Conservation (phyloP, 1,284 basidiomycete species). For the Wallemia mellicola region DNA sequence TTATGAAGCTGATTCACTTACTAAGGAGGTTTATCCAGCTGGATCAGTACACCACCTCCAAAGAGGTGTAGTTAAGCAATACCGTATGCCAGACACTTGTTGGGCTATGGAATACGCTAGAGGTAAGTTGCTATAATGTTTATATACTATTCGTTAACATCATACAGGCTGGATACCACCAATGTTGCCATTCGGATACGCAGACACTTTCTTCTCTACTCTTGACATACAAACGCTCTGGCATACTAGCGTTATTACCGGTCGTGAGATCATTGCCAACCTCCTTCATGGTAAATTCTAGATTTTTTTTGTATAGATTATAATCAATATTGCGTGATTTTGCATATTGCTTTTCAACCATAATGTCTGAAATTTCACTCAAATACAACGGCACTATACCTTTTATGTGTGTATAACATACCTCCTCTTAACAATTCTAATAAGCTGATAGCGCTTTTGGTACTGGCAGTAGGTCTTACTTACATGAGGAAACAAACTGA, state of each 20-base stretch:
- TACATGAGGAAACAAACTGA: too few relatives aligned
- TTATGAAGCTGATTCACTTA: conserved; percentile 44
- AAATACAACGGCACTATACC: background rate
- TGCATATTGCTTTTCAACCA: background rate
- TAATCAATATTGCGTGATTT: background rate
- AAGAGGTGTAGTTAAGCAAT: conserved; percentile 69
- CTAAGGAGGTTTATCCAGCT: conserved; percentile 50
- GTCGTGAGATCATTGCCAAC: conserved; percentile 48
- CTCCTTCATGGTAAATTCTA: conserved; percentile 63
- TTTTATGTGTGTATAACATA: background rate
- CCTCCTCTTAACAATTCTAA: background rate
- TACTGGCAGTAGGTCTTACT: background rate
- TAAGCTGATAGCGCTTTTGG: background rate
- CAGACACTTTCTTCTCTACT: conserved; percentile 60
- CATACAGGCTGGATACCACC: conserved; percentile 21
- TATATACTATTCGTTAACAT: too few relatives aligned
- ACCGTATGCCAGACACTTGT: conserved; percentile 83
- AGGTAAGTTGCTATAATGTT: too few relatives aligned
- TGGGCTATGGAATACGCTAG: conserved; percentile 84
- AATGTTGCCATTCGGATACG: conserved; percentile 52
- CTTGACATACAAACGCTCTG: conserved; percentile 60
- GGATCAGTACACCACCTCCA: conserved; percentile 59
- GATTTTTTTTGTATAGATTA: background rate
- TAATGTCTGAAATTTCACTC: background rate
- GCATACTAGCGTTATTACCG: conserved; percentile 48